Evolutionary conservation across 345 rosid species (phyloP), one percentile per base, ranked within the genome.

Genomic region (Boechera divaricarpa): DNA sequence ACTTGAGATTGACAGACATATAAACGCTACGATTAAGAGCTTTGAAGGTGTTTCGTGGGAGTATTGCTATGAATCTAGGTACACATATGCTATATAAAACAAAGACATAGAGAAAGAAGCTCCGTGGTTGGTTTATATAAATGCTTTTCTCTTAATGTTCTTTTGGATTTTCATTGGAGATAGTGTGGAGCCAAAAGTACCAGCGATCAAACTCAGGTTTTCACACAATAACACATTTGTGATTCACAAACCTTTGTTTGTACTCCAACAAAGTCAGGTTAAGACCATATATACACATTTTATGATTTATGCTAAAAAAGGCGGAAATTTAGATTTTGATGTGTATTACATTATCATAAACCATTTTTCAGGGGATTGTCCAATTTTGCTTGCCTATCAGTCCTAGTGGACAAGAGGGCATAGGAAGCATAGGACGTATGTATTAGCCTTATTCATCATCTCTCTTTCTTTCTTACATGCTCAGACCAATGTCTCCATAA

Each of bases 31-130:
- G 7, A 78, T 75, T 63, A 73, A 79, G 62, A 87, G 82, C 60
- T 67, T 80, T 64, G 70, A 85, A 64, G 92, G 66, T 74, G 82
- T 54, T 61, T 87, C 91, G 8, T 93, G 90, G 92, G 82, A 87
- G 53, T 86, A 85, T 78, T 93, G 97, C 87, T 93, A 91, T 75
- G 86, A 86, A 79, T 56, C 92, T 78, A 87, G 97, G 98, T 93
- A 51, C 7, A 54, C 56, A 59, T 33, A 65, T 38, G 42, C 18
- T 42, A 12, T 42, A 6, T 18, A 60, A 16, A 60, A 16, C 32
- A 61, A 39, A 61, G 31, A 38, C 15, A 33, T 5, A 18, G 12
- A 60, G 16, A 72, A 38, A 18, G 9, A 16, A 48, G 39, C 42
- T 69, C 39, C 31, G 2, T 70, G 9, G 47, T 57, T 63, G 6